Percentiles rank a stretch among this genome's conserved stretches.
These are phyloP conservation scores for Acer campestre DNA, from an alignment of 345 rosid genomes.

Conservation along the genomic window DNA sequence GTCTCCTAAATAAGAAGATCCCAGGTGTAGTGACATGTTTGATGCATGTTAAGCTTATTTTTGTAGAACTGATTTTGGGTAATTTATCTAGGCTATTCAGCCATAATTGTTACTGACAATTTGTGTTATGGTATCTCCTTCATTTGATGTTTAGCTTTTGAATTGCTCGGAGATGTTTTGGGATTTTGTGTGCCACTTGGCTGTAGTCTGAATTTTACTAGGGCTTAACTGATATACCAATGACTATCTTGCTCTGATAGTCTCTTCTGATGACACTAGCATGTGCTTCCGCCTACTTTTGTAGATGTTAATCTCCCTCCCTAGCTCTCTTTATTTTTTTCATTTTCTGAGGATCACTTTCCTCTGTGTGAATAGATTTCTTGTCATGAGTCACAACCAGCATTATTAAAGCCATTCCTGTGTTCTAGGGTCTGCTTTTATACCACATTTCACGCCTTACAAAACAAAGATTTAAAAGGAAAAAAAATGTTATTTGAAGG, in stretches of 20 bases:
- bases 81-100: slow-evolving; percentile 35
- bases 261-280: background rate
- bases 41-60: slow-evolving; percentile 59
- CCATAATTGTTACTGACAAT: slow-evolving; percentile 14
- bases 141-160: slow-evolving; percentile 19
- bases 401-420: background rate
- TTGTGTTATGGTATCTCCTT: slow-evolving; percentile 19
- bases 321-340: background rate
- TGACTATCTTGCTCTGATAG: background rate
- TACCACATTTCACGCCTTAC: background rate
- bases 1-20: slow-evolving; percentile 81
- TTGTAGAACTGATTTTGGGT: slow-evolving; percentile 46
- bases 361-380: background rate
- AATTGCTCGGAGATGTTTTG: slow-evolving; percentile 11
- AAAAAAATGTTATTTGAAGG: background rate
- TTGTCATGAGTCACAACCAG: background rate
- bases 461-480: background rate
- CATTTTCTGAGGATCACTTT: background rate
- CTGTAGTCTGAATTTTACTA: slow-evolving; percentile 1
- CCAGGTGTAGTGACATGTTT: slow-evolving; percentile 82
- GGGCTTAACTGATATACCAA: background rate
- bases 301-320: background rate
- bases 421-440: background rate
- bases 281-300: background rate
- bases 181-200: background rate